Base-by-base conservation (phyloP, 305 asterid genomes). In the Fraxinus angustifolia region DNA sequence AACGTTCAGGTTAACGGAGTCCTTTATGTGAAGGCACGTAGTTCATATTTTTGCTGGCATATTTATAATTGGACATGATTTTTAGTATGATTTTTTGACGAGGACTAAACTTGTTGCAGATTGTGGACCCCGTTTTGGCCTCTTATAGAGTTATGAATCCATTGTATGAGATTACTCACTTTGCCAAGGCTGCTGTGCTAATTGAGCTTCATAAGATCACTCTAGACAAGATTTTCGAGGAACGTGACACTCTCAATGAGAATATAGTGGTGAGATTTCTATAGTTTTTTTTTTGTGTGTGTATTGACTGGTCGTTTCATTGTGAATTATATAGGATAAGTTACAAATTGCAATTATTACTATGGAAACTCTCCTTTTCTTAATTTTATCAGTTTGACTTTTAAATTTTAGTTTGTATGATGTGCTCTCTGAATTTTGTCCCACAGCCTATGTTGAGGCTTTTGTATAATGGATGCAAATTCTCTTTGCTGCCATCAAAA, bases 181-280 rank as follows among this genome's bases (percentile, higher is more conserved):
- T 11, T 42, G 50, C 50, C n/a, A 4, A 11, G 1, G 2, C 1
- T 42, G 10, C n/a, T 42, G 0, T 42, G 53, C 53, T 4, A 42
- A 12, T n/a, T 42, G 53, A 42, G n/a, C 4, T 42, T 42, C 0
- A 4, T 42, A 11, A 42, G 53, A 42, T 11, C 53, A 11, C 53
- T 42, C 53, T 42, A 42, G 53, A 42, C 1, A 42, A 42, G 53
- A 11, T 16, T 42, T 42, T 11, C 2, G 53, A 42, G 4, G 53
- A 34, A 34, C 36, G 36, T 34, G 38, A 34, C 38, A 34, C 97
- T 33, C 91, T 95, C 83, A 93, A 93, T 81, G 92, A 84, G 53
- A 93, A 90, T 91, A 93, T 95, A 78, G 97, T 93, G 90, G 99
- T 93, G 38, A 34, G 7, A 34, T 50, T 58, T 58, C 68, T 58